A percentile compares a stretch with the other conserved stretches of the same genome.
phyloP scores from a whole-genome alignment of 2,329 filamentous ascomycete genomes.

The Talaromyces sp. region DNA sequence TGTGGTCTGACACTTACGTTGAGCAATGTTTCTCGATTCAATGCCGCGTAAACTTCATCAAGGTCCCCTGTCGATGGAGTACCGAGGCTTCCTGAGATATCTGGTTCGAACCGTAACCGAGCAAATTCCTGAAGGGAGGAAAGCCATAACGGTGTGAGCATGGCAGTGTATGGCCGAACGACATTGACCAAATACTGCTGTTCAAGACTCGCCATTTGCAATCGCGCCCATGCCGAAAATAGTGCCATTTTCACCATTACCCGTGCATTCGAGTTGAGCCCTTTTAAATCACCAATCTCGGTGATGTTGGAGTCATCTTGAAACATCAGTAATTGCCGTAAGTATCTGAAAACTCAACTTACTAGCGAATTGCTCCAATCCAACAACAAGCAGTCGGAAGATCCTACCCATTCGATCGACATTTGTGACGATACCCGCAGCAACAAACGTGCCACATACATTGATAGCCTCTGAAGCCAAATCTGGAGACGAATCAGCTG shows the following conservation, averaged over 20 bases:
- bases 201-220: slow-evolving; percentile 91
- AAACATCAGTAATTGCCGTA: slow-evolving; percentile 16
- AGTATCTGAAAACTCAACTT: slow-evolving; percentile 23
- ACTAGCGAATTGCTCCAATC: slow-evolving; percentile 86
- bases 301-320: slow-evolving; percentile 69
- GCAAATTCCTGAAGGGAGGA: slow-evolving; percentile 92
- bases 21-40: slow-evolving; percentile 89
- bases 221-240: slow-evolving; percentile 93
- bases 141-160: slow-evolving; percentile 87
- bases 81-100: slow-evolving; percentile 87
- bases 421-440: slow-evolving; percentile 94
- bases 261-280: slow-evolving; percentile 89
- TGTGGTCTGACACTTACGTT: slow-evolving; percentile 47
- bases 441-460: slow-evolving; percentile 96
- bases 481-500: slow-evolving; percentile 91
- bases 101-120: slow-evolving; percentile 87
- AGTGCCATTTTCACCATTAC: slow-evolving; percentile 99
- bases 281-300: slow-evolving; percentile 87
- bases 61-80: slow-evolving; percentile 79
- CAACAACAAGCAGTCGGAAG: slow-evolving; percentile 84
- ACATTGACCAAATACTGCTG: slow-evolving; percentile 87
- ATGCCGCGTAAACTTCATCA: slow-evolving; percentile 88
- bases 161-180: slow-evolving; percentile 83
- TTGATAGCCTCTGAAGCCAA: slow-evolving; percentile 93
- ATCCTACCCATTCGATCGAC: slow-evolving; percentile 99